These are phyloP conservation scores for Solanum infundibuliforme DNA, from an alignment of 257 asterid species.

Conservation along the genomic window DNA sequence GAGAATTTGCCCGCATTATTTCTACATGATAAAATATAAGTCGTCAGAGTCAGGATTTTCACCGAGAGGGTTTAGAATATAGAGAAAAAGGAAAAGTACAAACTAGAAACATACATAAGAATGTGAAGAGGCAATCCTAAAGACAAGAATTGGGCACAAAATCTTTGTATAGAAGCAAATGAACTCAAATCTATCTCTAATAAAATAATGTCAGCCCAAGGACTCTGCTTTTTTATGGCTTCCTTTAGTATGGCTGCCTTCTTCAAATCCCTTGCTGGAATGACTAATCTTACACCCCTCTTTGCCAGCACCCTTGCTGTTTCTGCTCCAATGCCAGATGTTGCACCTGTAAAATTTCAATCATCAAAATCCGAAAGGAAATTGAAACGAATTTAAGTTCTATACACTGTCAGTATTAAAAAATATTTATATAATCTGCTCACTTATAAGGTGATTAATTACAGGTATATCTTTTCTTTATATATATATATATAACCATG, in stretches of 20 bases:
- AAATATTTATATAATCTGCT: neutral
- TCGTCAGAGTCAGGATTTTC: neutral
- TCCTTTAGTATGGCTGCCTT: slow-evolving; percentile 65
- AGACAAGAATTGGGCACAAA: slow-evolving; percentile 52
- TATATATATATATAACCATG: neutral
- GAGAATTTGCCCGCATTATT: slow-evolving; percentile 95
- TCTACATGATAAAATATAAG: slow-evolving; percentile 30
- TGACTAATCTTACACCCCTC: slow-evolving; percentile 73
- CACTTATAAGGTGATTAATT: neutral
- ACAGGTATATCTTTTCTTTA: neutral
- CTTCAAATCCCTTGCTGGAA: slow-evolving; percentile 72
- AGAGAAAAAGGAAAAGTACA: neutral
- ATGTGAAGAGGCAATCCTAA: slow-evolving; percentile 68
- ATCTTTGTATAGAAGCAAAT: slow-evolving; percentile 52
- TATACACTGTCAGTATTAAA: neutral
- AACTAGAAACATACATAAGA: slow-evolving; percentile 43
- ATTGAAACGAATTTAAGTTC: neutral
- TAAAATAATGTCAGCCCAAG: slow-evolving; percentile 48
- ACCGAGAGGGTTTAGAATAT: neutral
- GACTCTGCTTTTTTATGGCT: slow-evolving; percentile 53
- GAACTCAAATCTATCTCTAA: slow-evolving; percentile 83
- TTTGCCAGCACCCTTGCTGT: slow-evolving; percentile 79
- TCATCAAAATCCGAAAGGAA: neutral
- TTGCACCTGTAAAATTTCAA: slow-evolving; percentile 47
- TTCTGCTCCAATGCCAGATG: slow-evolving; percentile 97